Conservation (phyloP, 2,329 filamentous ascomycete genomes). For the Phyllosticta capitalensis region DNA sequence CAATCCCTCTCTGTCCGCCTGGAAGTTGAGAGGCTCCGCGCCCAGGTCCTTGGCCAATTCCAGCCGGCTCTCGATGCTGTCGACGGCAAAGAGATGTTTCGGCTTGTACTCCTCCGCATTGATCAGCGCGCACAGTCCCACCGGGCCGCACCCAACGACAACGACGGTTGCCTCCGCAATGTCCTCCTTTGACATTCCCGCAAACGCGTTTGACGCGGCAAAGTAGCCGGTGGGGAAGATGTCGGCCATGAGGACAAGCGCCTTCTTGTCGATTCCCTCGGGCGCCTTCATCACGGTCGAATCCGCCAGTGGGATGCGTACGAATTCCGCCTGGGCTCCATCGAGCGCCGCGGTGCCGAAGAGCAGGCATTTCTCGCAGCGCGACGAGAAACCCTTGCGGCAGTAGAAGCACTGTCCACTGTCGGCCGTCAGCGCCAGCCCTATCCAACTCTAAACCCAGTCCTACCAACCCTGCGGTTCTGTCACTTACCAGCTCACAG, state of each 20-base stretch:
- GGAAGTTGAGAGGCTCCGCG: slow-evolving; percentile 75
- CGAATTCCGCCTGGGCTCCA: slow-evolving; percentile 74
- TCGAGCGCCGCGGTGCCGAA: slow-evolving; percentile 64
- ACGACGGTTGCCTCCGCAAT: slow-evolving; percentile 62
- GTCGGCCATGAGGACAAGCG: slow-evolving; percentile 80
- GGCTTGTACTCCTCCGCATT: slow-evolving; percentile 68
- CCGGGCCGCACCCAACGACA: slow-evolving; percentile 68
- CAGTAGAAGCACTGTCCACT: slow-evolving; percentile 78
- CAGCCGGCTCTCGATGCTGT: slow-evolving; percentile 66
- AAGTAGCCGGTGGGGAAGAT: slow-evolving; percentile 83
- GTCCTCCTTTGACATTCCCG: slow-evolving; percentile 47
- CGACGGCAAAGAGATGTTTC: slow-evolving; percentile 67
- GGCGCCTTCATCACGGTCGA: slow-evolving; percentile 68
- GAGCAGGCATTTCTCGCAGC: slow-evolving; percentile 60
- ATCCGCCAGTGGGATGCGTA: slow-evolving; percentile 39
- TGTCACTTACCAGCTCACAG: slow-evolving; percentile 31
- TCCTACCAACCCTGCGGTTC: not conserved
- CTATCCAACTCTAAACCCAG: not conserved
- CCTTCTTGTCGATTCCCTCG: slow-evolving; percentile 59
- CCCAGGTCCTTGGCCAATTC: slow-evolving; percentile 64
- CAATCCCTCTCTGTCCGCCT: slow-evolving; percentile 55
- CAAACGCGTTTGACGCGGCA: slow-evolving; percentile 69
- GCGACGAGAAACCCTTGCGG: slow-evolving; percentile 62
- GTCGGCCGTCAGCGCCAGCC: not conserved
- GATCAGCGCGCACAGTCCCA: slow-evolving; percentile 75